A percentile compares a stretch with the other conserved stretches of the same genome.
These are phyloP conservation scores for Trypanosoma cruzi DNA, from an alignment of 208 protist genomes.

Conservation along the genomic window DNA sequence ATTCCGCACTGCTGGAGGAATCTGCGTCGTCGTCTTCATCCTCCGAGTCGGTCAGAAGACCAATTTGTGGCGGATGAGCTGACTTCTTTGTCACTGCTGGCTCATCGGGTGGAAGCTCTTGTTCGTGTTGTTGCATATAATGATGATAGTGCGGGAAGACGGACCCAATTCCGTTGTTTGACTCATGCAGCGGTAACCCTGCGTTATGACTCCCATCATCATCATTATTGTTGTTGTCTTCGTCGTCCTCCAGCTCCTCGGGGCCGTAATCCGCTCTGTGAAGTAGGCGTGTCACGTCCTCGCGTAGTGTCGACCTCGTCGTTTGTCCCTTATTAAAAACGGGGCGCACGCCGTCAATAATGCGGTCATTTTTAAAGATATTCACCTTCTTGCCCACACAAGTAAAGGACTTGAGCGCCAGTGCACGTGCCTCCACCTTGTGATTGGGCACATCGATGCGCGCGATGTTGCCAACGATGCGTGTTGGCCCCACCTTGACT, in stretches of 20 bases:
- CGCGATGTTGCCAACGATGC: constrained; percentile 77
- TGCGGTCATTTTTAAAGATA: constrained; percentile 91
- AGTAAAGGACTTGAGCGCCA: constrained; percentile 73
- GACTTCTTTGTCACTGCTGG: constrained; percentile 8
- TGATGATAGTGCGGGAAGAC: not conserved
- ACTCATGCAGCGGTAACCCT: not conserved
- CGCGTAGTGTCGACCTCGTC: not conserved
- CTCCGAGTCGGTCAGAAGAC: constrained; percentile 62
- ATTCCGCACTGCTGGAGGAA: constrained; percentile 1
- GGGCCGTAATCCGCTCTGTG: not conserved
- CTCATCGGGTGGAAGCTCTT: not conserved
- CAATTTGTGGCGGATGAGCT: constrained; percentile 37
- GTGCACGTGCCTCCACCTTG: constrained; percentile 82
- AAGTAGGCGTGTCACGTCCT: constrained; percentile 9
- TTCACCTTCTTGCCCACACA: constrained; percentile 78
- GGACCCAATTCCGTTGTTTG: not conserved
- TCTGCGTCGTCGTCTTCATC: constrained; percentile 47
- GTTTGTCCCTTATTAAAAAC: not conserved
- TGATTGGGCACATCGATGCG: constrained; percentile 83
- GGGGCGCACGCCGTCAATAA: constrained; percentile 56
- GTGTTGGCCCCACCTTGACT: constrained; percentile 84
- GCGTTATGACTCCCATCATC: constrained; percentile 1
- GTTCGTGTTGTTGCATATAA: not conserved
- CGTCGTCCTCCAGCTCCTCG: not conserved
- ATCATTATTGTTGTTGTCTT: not conserved